Base-by-base conservation (phyloP, 805 yeast species). In the Metschnikowia sp. region DNA sequence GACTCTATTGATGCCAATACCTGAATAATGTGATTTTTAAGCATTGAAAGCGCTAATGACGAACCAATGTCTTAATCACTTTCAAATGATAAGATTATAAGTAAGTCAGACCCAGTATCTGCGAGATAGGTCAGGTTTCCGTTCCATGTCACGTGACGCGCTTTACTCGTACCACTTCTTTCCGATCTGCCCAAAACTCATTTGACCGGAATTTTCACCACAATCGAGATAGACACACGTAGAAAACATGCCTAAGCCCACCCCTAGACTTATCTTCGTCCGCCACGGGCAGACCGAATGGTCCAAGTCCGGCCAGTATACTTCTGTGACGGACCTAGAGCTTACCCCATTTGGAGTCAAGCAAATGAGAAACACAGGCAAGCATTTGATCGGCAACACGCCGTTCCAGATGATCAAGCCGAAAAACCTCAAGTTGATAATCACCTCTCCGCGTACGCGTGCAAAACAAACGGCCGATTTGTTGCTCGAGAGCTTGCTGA, bases 231-330 rank as follows among this genome's bases (percentile, higher is more conserved):
- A 22, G 26, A 22, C 26, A 22, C 7, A 5, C 26, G 1, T 22
- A 4, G 7, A 22, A 22, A 22, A 22, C 1, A 53, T 51, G 55
- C 47, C 47, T 7, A 51, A 53, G 33, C 55, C 51, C 12, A 75
- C 86, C 10, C 91, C 91, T 30, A 77, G 91, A 64, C 78, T 85
- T 42, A 75, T 85, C 26, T 79, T 85, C 54, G 78, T 85, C 42
- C 88, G 94, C 63, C 94, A 86, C 56, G 92, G 92, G 56, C 96
- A 91, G 70, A 91, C 98, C 2, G 96, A 84, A 65, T 91, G 98
- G 98, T 91, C 97, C 39, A 83, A 86, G 60, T 78, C 90, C 2
- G 98, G 98, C 26, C 96, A 88, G 64, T 85, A 88, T 69, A 92
- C 98, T 4, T 88, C 97, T 2, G 55, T 74, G 37, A 92, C 98